Base-by-base conservation (phyloP, 2,329 filamentous ascomycete genomes). In the Fusarium anthophilum region DNA sequence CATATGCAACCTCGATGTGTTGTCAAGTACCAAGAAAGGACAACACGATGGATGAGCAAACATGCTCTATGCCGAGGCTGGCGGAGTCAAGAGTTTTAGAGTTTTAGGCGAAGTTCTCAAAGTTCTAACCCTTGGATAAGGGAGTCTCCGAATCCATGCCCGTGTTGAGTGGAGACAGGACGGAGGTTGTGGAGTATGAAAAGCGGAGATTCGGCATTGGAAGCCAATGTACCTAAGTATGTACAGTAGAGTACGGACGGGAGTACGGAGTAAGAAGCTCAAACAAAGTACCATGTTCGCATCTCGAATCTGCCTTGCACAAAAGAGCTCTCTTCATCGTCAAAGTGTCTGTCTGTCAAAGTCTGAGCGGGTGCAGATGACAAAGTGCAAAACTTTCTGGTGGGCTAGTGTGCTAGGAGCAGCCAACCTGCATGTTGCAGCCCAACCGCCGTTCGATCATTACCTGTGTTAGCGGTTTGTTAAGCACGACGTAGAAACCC, bases 31-130 rank as follows among this genome's bases (percentile, higher is more conserved):
- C 39, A 39, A 55, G 56, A 59, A 24, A 44, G 47, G 50, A 26
- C 41, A 44, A 43, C 51, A 50, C 37, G 30, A 45, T 45, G 51
- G 26, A 45, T 41, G 51, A 50, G 20, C n/a, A 37, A 64, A 35
- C 39, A 70, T 48, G 51, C 32, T 38, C 48, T 72, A 68, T 17
- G 44, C 62, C 66, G 43, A 66, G 47, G 48, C 48, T 53, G 47
- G 53, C 56, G 54, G 39, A 63, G 41, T 57, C 47, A n/a, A 59
- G 37, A 58, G 56, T 63, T 63, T 76, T 77, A 77, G 62, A 76
- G 73, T 77, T 77, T 77, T 69, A 67, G 66, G 69, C 75, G 73
- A 77, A 76, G 65, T 53, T 66, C 55, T 58, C 30, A 58, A 39
- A 54, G 51, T 39, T 54, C 51, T 26, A 38, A 38, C 50, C 50